Evolutionary conservation across 2,329 filamentous ascomycete genomes (phyloP).

Genomic region (Trichoderma simmonsii): DNA sequence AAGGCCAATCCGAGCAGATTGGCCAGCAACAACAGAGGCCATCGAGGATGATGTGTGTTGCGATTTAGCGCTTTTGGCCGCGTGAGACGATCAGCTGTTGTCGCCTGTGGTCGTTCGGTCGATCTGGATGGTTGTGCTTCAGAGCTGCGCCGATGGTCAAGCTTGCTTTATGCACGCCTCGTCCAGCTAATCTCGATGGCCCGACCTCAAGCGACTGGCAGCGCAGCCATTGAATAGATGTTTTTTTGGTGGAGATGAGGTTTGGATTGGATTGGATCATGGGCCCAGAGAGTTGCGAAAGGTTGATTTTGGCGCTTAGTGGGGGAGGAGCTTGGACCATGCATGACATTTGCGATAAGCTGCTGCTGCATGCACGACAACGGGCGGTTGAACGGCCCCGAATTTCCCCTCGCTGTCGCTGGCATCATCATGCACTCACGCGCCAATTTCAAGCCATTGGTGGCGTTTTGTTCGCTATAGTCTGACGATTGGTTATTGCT

Average conservation of each 20-base stretch:
- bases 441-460: not conserved
- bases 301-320: not conserved
- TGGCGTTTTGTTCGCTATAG: not conserved
- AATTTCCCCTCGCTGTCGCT: not conserved
- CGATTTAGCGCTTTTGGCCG: not conserved
- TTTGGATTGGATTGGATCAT: constrained; percentile 15
- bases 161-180: not conserved
- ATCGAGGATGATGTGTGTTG: constrained; percentile 30
- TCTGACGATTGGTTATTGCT: not conserved
- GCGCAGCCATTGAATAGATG: constrained; percentile 11
- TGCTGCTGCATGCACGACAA: not conserved
- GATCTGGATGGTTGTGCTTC: not conserved
- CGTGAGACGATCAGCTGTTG: not conserved
- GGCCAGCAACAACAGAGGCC: constrained; percentile 43
- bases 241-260: constrained; percentile 13
- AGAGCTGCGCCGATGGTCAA: not conserved
- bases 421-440: not conserved
- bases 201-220: constrained; percentile 17
- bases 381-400: not conserved
- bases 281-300: not conserved
- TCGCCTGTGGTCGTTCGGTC: not conserved
- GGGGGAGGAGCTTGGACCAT: constrained; percentile 20
- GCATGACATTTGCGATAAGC: constrained; percentile 14
- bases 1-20: constrained; percentile 41
- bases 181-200: constrained; percentile 14